Base-by-base conservation (phyloP, 352 stramenopile genomes). In the Pythium utonaiense region DNA sequence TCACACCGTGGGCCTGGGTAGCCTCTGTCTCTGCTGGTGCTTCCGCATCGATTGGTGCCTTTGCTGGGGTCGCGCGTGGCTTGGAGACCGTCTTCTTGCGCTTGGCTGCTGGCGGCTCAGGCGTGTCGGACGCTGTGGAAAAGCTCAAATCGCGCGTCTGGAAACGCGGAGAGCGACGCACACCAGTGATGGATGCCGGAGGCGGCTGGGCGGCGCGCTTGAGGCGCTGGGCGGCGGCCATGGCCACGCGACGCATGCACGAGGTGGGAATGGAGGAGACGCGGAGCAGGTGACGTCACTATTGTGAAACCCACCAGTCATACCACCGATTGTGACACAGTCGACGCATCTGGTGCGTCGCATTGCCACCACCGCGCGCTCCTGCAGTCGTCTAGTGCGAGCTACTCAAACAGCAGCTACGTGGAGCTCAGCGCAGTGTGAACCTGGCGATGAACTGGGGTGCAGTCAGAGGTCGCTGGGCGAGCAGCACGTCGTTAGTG, bases 111-210 rank as follows among this genome's bases (percentile, higher is more conserved):
- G 51, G 51, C n/a, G 25, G 47, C n/a, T 25, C 14, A n/a, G 8
- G 19, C 7, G 17, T 12, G 19, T 34, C 28, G 13, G 31, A 25
- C 31, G 31, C 5, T 0, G 53, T 17, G 7, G 22, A 19, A 10
- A 42, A 61, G 54, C 27, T 50, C 30, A 4, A 3, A 14, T 44
- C 38, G 19, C 49, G 38, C 13, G 45, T n/a, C 12, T 54, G 58
- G 40, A 65, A 58, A 19, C 58, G 49, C 22, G 58, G 49, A 52
- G 58, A 65, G 44, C 58, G 58, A 36, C 58, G 58, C 41, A 60
- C 28, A 13, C 9, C 44, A 38, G 12, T n/a, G 17, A 7, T 21
- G 21, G 42, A 50, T 4, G 42, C 42, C n/a, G 42, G 7, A 12
- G 42, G 17, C 12, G 22, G 1, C 21, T 48, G 19, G 1, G 48